Evolutionary conservation across 2,329 filamentous ascomycete species (phyloP), one percentile per base, ranked within the genome.

Genomic region (Parastagonospora nodorum): DNA sequence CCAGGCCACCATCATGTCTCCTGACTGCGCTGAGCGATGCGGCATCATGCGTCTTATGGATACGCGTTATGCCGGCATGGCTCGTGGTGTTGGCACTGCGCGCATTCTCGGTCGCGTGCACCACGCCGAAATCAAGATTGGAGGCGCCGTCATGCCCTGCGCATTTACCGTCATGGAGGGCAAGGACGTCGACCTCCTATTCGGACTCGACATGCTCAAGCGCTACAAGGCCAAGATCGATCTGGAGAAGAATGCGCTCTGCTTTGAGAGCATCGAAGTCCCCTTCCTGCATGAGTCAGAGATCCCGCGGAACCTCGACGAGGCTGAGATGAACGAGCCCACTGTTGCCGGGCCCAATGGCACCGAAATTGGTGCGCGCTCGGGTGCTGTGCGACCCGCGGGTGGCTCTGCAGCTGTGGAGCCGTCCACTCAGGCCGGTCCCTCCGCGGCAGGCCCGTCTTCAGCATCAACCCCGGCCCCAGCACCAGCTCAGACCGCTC

Each of bases 131-230:
- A 95, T 99, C 74, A 93, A 90, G 74, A 94, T 99, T 61, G 94
- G 93, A 45, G 85, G 83, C 36, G 84, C 93, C 55, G 92, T 91
- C 70, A 80, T 99, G 62, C 88, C 93, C 2, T 97, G 92, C 77
- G 94, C 92, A 52, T 99, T 99, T 74, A 99, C 94, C 2, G 94
- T 99, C 68, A 99, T 99, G 94, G 94, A 99, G 77, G 94, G 94
- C 58, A 99, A 97, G 75, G 87, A 91, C 45, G 94, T 99, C 19
- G 94, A 97, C 71, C 81, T 99, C 14, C 83, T 99, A 2, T 84
- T 99, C 10, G 94, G 94, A 3, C 79, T 99, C 36, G 94, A 99
- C 74, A 99, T 99, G 90, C 82, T 99, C 55, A 97, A 96, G 77
- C 86, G 94, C 33, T 92, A 97, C 75, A 93, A 96, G 75, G 94